phyloP scores from a whole-genome alignment of 1,284 basidiomycete genomes.

The Tilletia caries region DNA sequence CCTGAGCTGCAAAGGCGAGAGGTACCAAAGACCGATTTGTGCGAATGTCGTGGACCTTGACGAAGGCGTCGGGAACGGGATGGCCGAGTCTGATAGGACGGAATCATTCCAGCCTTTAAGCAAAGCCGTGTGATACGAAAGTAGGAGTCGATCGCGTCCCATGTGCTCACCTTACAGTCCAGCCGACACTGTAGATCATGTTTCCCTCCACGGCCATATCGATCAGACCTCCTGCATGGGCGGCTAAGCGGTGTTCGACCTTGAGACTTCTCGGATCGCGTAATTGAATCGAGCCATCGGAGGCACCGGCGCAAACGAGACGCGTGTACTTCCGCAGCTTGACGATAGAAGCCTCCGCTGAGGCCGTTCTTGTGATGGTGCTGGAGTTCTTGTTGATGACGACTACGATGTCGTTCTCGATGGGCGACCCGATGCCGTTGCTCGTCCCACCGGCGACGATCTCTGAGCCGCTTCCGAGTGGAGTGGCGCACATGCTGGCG shows the following conservation, averaged over 20 bases:
- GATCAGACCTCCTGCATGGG: conserved; percentile 52
- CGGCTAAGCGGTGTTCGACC: conserved; percentile 45
- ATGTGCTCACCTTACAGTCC: conserved; percentile 42
- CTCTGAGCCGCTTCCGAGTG: conserved; percentile 43
- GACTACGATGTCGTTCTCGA: conserved; percentile 36
- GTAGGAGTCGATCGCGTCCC: too few species aligned
- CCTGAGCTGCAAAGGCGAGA: conserved; percentile 70
- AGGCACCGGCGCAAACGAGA: conserved; percentile 38
- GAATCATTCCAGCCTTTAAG: too few species aligned
- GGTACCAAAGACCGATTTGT: conserved; percentile 75
- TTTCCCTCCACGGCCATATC: conserved; percentile 50
- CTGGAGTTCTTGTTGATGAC: conserved; percentile 44
- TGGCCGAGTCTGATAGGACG: conserved; percentile 69
- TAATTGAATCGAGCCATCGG: conserved; percentile 47
- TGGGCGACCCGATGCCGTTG: conserved; percentile 28
- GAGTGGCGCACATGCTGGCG: conserved; percentile 45
- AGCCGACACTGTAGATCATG: conserved; percentile 49
- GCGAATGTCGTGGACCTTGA: conserved; percentile 87
- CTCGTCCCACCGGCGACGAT: conserved; percentile 41
- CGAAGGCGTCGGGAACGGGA: conserved; percentile 82
- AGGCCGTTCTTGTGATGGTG: conserved; percentile 31
- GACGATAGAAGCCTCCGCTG: conserved; percentile 43
- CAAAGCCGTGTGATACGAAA: too few species aligned
- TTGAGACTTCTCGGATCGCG: conserved; percentile 48
- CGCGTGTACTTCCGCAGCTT: conserved; percentile 41